phyloP scores from a whole-genome alignment of 129 eudicot genomes.

The Centella asiatica region DNA sequence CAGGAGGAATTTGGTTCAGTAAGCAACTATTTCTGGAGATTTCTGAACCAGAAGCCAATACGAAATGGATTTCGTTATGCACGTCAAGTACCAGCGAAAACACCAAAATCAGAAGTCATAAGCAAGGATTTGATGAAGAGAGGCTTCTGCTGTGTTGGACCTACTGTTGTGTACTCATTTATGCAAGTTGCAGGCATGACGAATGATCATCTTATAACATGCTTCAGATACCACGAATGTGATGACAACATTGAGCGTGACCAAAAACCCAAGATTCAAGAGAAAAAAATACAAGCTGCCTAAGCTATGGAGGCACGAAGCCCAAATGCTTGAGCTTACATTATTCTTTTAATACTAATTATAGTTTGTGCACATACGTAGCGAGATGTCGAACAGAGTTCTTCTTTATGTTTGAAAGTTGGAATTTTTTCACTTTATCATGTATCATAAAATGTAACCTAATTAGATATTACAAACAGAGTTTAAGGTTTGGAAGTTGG shows the following conservation, averaged over 20 bases:
- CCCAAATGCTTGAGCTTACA: constrained; percentile 3
- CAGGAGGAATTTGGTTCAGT: constrained; percentile 83
- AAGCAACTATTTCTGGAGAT: constrained; percentile 55
- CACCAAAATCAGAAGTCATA: constrained; percentile 71
- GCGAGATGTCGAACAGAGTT: constrained; percentile 2
- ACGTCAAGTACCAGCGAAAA: constrained; percentile 67
- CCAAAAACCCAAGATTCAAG: constrained; percentile 9
- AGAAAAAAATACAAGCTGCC: constrained; percentile 15
- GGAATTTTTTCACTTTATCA: background rate
- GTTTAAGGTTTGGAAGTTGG: too few relatives aligned
- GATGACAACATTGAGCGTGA: constrained; percentile 10
- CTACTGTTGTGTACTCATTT: constrained; percentile 67
- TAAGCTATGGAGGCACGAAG: constrained; percentile 10
- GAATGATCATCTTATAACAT: constrained; percentile 68
- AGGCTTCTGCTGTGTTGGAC: constrained; percentile 79
- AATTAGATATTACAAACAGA: too few relatives aligned
- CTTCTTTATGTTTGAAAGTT: constrained; percentile 3
- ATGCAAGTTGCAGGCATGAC: constrained; percentile 84
- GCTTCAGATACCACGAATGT: constrained; percentile 71
- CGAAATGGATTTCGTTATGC: constrained; percentile 46
- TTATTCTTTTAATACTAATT: background rate
- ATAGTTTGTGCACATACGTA: background rate
- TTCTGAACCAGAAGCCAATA: constrained; percentile 52
- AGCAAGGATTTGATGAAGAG: constrained; percentile 75
- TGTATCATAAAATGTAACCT: constrained; percentile 1